These are phyloP conservation scores for Melastoma candidum DNA, from an alignment of 441 rosid genomes.

Conservation along the genomic window DNA sequence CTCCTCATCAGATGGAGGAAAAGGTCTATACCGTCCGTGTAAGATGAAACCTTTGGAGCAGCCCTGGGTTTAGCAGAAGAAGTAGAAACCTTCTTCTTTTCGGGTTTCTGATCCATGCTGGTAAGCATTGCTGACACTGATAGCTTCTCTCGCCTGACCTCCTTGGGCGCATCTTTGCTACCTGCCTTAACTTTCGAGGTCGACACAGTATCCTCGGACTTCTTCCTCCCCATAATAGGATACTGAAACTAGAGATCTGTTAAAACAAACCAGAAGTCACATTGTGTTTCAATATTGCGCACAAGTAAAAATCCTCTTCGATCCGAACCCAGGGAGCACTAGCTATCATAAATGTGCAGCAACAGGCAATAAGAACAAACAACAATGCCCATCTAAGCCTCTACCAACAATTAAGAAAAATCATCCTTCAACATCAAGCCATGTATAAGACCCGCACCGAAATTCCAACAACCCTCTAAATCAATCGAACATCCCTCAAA, in stretches of 20 bases:
- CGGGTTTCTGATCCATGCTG: slow-evolving; percentile 68
- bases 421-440: no score
- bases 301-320: no score
- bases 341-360: no score
- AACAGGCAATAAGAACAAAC: no score
- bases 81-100: slow-evolving; percentile 57
- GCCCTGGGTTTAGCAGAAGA: slow-evolving; percentile 33
- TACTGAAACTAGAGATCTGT: slow-evolving; percentile 8
- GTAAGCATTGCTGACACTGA: slow-evolving; percentile 80
- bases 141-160: slow-evolving; percentile 49
- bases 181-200: slow-evolving; percentile 27
- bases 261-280: background rate
- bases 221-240: slow-evolving; percentile 65
- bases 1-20: slow-evolving; percentile 75
- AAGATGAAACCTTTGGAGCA: slow-evolving; percentile 33
- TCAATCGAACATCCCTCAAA: no score
- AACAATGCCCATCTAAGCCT: no score
- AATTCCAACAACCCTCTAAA: no score
- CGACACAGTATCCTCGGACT: slow-evolving; percentile 37
- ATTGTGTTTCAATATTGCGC: no score
- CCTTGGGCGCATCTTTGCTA: slow-evolving; percentile 30
- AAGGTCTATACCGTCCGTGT: slow-evolving; percentile 67
- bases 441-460: no score
- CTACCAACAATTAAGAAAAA: no score
- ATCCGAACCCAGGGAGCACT: no score